Percentiles rank a stretch among this genome's conserved stretches.
These are phyloP conservation scores for Psidium friedrichsthalianum DNA, from an alignment of 345 rosid genomes.

Conservation along the genomic window DNA sequence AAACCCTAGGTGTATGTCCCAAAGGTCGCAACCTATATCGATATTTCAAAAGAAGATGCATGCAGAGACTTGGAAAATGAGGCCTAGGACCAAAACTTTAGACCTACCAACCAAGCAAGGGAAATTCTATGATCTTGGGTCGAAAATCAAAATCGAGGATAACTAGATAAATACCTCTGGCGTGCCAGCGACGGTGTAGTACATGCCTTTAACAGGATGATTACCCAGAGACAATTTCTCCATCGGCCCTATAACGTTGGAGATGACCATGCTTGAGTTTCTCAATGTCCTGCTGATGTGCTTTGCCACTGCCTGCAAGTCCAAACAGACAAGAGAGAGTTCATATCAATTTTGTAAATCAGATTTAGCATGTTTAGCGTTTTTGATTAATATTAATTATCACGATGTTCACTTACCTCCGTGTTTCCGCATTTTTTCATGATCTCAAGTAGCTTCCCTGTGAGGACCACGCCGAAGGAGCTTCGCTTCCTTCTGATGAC, in stretches of 20 bases:
- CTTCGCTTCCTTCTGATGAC: constrained; percentile 9
- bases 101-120: constrained; percentile 5
- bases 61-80: background rate
- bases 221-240: constrained; percentile 33
- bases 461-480: constrained; percentile 16
- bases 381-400: background rate
- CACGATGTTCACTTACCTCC: constrained; percentile 6
- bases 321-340: constrained; percentile 2
- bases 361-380: background rate
- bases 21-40: background rate
- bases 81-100: background rate
- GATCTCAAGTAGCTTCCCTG: constrained; percentile 10
- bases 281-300: constrained; percentile 23
- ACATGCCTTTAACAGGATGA: constrained; percentile 38
- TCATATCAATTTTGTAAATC: background rate
- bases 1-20: no score
- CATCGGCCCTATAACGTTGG: constrained; percentile 36
- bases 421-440: constrained; percentile 18
- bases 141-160: constrained; percentile 4
- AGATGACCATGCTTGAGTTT: constrained; percentile 38
- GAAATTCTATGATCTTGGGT: background rate
- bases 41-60: background rate
- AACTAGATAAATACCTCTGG: constrained; percentile 30
- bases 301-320: constrained; percentile 4
- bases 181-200: constrained; percentile 25